phyloP scores from a whole-genome alignment of 2,329 filamentous ascomycete genomes.

The Trichoderma polysporum region DNA sequence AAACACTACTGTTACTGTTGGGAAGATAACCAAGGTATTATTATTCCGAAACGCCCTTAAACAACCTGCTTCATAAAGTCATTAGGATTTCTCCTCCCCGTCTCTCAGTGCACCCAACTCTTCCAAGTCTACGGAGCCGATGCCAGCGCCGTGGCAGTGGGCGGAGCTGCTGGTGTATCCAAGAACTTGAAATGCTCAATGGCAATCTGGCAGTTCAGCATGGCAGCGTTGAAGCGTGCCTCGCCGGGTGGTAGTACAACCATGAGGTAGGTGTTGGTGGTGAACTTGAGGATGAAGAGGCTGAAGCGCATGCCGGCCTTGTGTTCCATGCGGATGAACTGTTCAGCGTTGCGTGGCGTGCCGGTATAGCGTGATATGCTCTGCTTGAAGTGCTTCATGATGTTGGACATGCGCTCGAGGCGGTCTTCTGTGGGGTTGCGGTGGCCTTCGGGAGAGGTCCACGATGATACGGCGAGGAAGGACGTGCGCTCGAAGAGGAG shows the following conservation, averaged over 20 bases:
- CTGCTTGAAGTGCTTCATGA: conserved; percentile 98
- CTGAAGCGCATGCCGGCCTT: conserved; percentile 78
- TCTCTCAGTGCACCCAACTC: neutral
- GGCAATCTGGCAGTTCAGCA: conserved; percentile 86
- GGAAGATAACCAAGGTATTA: neutral
- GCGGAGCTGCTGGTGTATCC: conserved; percentile 45
- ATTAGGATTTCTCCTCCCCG: neutral
- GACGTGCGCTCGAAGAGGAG: conserved; percentile 94
- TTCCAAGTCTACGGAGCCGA: neutral
- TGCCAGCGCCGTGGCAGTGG: neutral
- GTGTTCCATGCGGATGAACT: conserved; percentile 78
- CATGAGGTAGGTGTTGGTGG: conserved; percentile 95
- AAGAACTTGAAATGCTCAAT: conserved; percentile 75
- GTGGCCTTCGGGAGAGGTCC: conserved; percentile 71
- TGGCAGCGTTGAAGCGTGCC: conserved; percentile 83
- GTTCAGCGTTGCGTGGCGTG: conserved; percentile 76
- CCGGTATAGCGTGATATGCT: conserved; percentile 72
- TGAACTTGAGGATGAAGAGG: conserved; percentile 93
- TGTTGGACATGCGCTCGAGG: conserved; percentile 91
- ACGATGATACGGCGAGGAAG: conserved; percentile 93
- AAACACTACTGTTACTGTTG: neutral
- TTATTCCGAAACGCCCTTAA: conserved; percentile 6
- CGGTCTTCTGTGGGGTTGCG: conserved; percentile 88
- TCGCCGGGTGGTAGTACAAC: conserved; percentile 89
- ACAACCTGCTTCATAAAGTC: neutral